These are phyloP conservation scores for Dryadomyces quercus-mongolicae DNA, from an alignment of 2,329 filamentous ascomycete genomes.

Conservation along the genomic window DNA sequence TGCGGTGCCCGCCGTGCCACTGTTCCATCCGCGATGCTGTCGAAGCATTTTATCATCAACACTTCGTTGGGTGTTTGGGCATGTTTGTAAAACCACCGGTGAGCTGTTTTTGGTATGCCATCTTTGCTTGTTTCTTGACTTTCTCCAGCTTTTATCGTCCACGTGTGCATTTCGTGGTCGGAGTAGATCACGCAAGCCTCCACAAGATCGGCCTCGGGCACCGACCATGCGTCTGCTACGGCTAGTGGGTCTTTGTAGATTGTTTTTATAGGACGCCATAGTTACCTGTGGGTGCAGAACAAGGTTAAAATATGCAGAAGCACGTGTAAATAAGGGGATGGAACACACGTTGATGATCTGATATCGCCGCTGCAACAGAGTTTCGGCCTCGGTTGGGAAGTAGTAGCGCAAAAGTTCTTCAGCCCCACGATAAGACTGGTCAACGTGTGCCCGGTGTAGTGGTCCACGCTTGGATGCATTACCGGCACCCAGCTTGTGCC, in stretches of 20 bases:
- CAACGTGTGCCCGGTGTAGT: too few relatives aligned
- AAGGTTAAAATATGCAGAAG: not conserved
- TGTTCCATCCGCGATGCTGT: constrained; percentile 27
- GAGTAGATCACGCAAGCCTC: constrained; percentile 24
- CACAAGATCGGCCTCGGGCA: constrained; percentile 26
- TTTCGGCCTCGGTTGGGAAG: constrained; percentile 12
- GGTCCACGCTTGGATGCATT: too few relatives aligned
- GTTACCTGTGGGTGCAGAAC: constrained; percentile 15
- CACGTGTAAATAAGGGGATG: not conserved
- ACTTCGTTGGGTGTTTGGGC: constrained; percentile 36
- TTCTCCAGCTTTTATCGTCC: constrained; percentile 20
- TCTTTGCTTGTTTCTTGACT: not conserved
- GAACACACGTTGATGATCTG: constrained; percentile 12
- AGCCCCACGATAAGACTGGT: constrained; percentile 22
- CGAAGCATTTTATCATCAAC: constrained; percentile 46
- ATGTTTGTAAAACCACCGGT: constrained; percentile 40
- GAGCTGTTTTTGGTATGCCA: constrained; percentile 11
- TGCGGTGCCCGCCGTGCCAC: constrained; percentile 42
- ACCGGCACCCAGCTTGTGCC: too few relatives aligned
- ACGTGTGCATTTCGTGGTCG: constrained; percentile 22
- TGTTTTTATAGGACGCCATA: constrained; percentile 36
- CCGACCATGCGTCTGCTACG: constrained; percentile 24
- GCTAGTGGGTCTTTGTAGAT: constrained; percentile 30
- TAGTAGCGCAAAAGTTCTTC: constrained; percentile 12
- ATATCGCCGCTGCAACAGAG: constrained; percentile 8